phyloP scores from a whole-genome alignment of 2,329 filamentous ascomycete genomes.

The Arthrobotrys entomopaga region DNA sequence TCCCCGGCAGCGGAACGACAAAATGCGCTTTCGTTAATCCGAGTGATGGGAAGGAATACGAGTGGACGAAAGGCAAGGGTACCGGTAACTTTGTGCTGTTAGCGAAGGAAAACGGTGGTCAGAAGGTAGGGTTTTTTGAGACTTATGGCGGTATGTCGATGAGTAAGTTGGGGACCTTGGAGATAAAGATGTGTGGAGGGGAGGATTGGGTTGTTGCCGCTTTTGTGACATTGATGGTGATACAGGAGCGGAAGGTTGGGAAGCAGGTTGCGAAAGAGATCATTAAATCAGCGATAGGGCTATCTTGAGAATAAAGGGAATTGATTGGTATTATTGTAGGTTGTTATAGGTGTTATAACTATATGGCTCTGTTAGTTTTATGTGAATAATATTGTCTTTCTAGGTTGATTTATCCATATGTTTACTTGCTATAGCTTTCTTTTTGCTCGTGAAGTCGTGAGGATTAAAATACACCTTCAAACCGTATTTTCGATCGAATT shows the following conservation, averaged over 20 bases:
- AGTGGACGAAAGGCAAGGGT: slow-evolving; percentile 12
- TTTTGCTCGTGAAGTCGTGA: no score
- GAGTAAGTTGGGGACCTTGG: slow-evolving; percentile 22
- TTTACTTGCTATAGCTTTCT: no score
- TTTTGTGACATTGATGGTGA: not conserved
- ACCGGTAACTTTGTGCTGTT: slow-evolving; percentile 1
- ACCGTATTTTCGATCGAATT: slow-evolving; percentile 21
- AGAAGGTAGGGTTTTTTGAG: slow-evolving; percentile 13
- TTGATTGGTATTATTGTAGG: not conserved
- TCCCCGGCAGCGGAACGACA: not conserved
- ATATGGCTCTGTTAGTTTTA: no score
- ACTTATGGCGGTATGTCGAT: slow-evolving; percentile 2
- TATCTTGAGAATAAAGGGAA: not conserved
- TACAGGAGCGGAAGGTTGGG: not conserved
- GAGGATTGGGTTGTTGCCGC: slow-evolving; percentile 19
- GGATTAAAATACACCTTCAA: slow-evolving; percentile 1
- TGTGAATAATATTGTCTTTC: no score
- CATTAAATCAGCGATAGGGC: not conserved
- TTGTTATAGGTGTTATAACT: no score
- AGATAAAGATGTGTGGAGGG: slow-evolving; percentile 4
- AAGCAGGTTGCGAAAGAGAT: not conserved
- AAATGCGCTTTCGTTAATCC: slow-evolving; percentile 19
- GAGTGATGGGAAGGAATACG: slow-evolving; percentile 21
- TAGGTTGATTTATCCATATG: no score
- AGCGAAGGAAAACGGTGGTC: not conserved